phyloP scores from a whole-genome alignment of 2,329 filamentous ascomycete species.

The Diaporthe citri region DNA sequence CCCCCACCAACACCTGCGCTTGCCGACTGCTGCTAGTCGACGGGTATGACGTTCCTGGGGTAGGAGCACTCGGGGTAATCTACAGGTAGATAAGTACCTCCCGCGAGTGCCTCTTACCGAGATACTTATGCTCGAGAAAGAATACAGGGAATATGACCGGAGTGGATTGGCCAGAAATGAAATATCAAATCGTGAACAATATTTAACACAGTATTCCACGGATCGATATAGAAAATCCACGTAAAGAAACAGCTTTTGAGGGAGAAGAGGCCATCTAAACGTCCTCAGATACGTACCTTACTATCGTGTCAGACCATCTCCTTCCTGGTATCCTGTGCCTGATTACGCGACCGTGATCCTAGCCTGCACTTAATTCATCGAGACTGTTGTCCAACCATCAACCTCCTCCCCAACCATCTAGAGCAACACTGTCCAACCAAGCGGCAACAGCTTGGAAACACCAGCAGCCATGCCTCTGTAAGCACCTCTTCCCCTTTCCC shows the following conservation, averaged over 20 bases:
- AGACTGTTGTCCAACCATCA: background rate
- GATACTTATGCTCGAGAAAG: background rate
- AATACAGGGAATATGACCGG: too few relatives aligned
- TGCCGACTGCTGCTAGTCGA: background rate
- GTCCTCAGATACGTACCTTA: background rate
- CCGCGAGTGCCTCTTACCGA: background rate
- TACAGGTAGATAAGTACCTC: too few relatives aligned
- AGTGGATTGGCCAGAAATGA: too few relatives aligned
- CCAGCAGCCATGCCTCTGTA: slow-evolving; percentile 53
- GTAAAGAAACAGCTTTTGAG: too few relatives aligned
- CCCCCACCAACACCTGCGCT: slow-evolving; percentile 1
- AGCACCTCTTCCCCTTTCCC: background rate
- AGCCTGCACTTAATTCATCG: background rate
- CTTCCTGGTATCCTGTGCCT: background rate
- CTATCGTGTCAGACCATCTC: background rate
- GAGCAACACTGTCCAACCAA: background rate
- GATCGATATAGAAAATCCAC: too few relatives aligned
- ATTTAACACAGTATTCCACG: too few relatives aligned
- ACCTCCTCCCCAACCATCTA: background rate
- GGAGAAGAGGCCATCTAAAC: background rate
- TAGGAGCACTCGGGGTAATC: background rate
- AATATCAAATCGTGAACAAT: too few relatives aligned
- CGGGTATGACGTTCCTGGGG: slow-evolving; percentile 10
- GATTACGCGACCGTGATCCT: background rate
- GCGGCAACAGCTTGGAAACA: background rate